Evolutionary conservation across 306 rosid species (phyloP), one percentile per base, ranked within the genome.

Genomic region (Sicyos edulis): DNA sequence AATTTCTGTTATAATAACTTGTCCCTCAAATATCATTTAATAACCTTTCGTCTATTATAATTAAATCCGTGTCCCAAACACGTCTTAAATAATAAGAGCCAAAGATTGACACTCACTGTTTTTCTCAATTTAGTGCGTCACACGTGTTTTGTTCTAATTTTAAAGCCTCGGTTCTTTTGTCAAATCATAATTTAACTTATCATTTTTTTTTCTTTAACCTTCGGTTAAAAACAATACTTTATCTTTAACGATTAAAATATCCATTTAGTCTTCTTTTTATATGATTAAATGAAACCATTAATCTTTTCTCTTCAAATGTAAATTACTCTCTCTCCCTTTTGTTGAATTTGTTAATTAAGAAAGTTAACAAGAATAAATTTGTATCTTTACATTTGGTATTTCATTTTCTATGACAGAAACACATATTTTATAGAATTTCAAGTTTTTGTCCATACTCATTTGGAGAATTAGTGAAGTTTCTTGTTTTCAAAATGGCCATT

Each of bases 81-180:
- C 37, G 2, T 65, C 0, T 65, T 40, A 19, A 64, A 16, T 9
- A 32, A 32, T 32, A 10, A 7, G 12, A 21, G 7, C 12, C 21
- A n/a, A 14, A 29, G 70, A 16, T 17, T 64, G 53, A 52, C 52
- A 64, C 16, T 64, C 0, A 17, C 42, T 64, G 52, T 40, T 16
- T 64, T 15, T 19, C 16, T 6, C 10, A 5, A 40, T n/a, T 65
- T 42, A 65, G 71, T 65, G 71, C 53, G 3, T 17, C 32, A 65
- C 71, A 65, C 71, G 71, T 65, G 71, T 65, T 42, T 19, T 10
- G 54, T 42, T 65, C 42, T 42, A 19, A 8, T 17, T 42, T 65
- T 64, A 19, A 8, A 17, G 8, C 15, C 20, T 37, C 29, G 7
- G 6, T 37, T 65, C n/a, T 44, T 64, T 65, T 8, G 7, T 61